Conservation (phyloP, 1,284 basidiomycete species). For the Takashimella tepidaria region DNA sequence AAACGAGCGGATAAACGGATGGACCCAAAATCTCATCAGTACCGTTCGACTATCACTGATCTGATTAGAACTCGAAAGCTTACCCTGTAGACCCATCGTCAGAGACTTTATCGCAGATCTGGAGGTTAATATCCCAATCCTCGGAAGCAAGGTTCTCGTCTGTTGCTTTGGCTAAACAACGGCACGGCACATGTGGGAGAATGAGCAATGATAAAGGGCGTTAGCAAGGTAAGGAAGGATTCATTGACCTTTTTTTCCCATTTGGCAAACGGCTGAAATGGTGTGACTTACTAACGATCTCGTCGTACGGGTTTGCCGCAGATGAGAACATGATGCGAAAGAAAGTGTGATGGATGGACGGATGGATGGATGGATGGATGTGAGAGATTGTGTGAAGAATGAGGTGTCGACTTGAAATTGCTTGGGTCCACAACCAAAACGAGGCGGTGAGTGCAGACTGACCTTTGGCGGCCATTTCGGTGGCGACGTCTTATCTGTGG, state of each 20-base stretch:
- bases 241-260: neutral
- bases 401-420: neutral
- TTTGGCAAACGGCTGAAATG: neutral
- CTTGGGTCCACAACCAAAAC: neutral
- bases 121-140: slow-evolving; percentile 93
- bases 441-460: neutral
- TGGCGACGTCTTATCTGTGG: neutral
- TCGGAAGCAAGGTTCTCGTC: slow-evolving; percentile 90
- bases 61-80: too few species aligned
- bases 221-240: neutral
- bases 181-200: neutral
- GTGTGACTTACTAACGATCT: slow-evolving; percentile 84
- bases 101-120: slow-evolving; percentile 92
- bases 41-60: too few species aligned
- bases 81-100: slow-evolving; percentile 81
- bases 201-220: neutral
- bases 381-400: neutral
- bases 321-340: slow-evolving; percentile 47
- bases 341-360: neutral
- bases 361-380: neutral
- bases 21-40: too few species aligned
- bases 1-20: neutral
- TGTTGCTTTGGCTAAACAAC: slow-evolving; percentile 74
- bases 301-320: slow-evolving; percentile 77
- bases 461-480: neutral